Conservation (phyloP, 2,329 filamentous ascomycete genomes). For the Colletotrichum paranaense region DNA sequence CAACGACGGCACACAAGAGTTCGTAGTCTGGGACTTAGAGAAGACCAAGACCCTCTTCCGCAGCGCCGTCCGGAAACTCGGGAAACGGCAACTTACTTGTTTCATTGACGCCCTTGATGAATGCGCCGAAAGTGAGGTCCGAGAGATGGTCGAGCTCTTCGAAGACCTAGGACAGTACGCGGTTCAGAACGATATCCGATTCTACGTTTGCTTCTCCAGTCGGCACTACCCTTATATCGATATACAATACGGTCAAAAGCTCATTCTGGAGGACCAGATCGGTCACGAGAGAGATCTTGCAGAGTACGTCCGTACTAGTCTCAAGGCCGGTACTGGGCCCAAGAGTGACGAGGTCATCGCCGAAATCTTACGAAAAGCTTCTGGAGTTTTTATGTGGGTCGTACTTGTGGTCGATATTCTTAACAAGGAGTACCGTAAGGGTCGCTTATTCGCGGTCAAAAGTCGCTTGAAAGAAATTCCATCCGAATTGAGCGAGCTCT, state of each 20-base stretch:
- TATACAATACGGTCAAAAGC: slow-evolving; percentile 4
- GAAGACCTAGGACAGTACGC: slow-evolving; percentile 43
- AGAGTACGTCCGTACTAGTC: slow-evolving; percentile 34
- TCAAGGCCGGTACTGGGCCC: not conserved
- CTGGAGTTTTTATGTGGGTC: slow-evolving; percentile 58
- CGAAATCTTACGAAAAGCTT: slow-evolving; percentile 49
- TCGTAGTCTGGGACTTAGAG: not conserved
- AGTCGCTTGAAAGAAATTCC: slow-evolving; percentile 39
- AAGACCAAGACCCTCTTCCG: not conserved
- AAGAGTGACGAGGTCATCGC: not conserved
- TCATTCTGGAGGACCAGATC: slow-evolving; percentile 41
- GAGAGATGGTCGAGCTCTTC: slow-evolving; percentile 56
- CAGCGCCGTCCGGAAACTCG: slow-evolving; percentile 16
- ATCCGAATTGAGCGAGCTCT: slow-evolving; percentile 53
- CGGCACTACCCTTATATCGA: slow-evolving; percentile 54
- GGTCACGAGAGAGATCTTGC: slow-evolving; percentile 42
- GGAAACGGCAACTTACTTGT: slow-evolving; percentile 29
- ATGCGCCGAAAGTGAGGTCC: slow-evolving; percentile 54
- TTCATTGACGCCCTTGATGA: slow-evolving; percentile 61
- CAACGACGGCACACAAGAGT: not conserved
- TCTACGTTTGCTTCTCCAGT: slow-evolving; percentile 58
- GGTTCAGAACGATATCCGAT: slow-evolving; percentile 23
- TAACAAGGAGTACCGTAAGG: slow-evolving; percentile 46
- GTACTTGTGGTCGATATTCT: slow-evolving; percentile 52
- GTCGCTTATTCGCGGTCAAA: slow-evolving; percentile 15